Evolutionary conservation across 495 filamentous ascomycete species (phyloP), one percentile per base, ranked within the genome.

Genomic region (Talaromyces adpressus): DNA sequence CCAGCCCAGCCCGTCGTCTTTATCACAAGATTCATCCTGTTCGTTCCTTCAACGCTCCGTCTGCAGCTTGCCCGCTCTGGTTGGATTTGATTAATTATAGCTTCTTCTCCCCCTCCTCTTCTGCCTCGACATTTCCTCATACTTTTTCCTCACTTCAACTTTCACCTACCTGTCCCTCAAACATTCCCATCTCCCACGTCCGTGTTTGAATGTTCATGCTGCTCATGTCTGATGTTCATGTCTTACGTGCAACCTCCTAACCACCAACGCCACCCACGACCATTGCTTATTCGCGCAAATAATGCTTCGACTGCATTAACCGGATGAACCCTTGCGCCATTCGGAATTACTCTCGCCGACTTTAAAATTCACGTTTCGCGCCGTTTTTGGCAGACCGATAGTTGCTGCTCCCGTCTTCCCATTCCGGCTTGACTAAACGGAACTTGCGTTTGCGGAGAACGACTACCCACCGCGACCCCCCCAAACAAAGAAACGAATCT

Each of bases 11-110:
- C n/a, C n/a, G n/a, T n/a, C 2, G 22, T n/a, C 30, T 58, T 58
- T 58, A 58, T 58, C 56, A 58, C 56, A 58, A 58, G 56, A 58
- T 57, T 29, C 53, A n/a, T 30, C 53, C 9, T 45, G n/a, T n/a
- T n/a, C n/a, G n/a, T n/a, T n/a, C n/a, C 57, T 32, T 2, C n/a
- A n/a, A n/a, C n/a, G 27, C 22, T 23, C 58, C 14, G 12, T 49
- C 58, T 61, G 34, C 59, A 30, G 34, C 39, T 61, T 16, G 59
- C 45, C 59, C 59, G 45, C 59, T 25, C 25, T 25, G 22, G 7
- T 47, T 36, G 32, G 27, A 47, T 45, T 49, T 52, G 59, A 61
- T 52, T 52, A 47, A 47, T 52, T 61, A 27, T 47, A 47, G 59
- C 36, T 61, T 61, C 32, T 47, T 36, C 18, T 29, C 45, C 36